Evolutionary conservation across 768 basidiomycete genomes (phyloP).

Genomic region (Termitomyces bulborhizus): DNA sequence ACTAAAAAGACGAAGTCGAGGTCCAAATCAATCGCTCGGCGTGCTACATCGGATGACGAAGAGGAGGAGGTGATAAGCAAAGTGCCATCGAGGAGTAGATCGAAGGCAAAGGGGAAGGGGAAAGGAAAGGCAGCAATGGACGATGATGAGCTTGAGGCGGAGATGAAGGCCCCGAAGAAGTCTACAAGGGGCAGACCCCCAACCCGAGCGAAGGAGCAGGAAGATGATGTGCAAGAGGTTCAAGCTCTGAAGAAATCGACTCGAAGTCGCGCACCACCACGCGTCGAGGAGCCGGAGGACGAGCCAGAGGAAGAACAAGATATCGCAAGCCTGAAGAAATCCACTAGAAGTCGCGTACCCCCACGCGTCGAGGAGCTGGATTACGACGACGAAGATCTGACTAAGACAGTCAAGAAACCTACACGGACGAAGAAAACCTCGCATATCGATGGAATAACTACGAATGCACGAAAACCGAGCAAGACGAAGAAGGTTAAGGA

Average conservation of each 20-base stretch:
- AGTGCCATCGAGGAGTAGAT: constrained; percentile 8
- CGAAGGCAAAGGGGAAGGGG: constrained; percentile 7
- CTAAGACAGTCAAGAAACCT: constrained; percentile 9
- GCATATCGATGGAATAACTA: neutral
- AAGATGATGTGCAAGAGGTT: constrained; percentile 9
- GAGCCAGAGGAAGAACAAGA: neutral
- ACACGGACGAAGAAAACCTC: constrained; percentile 7
- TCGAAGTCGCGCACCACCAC: constrained; percentile 1
- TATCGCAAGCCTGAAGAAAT: constrained; percentile 1
- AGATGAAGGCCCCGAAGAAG: constrained; percentile 1
- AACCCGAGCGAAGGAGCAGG: constrained; percentile 10
- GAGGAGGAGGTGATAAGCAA: constrained; percentile 8
- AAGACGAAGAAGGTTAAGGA: constrained; percentile 5
- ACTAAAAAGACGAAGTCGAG: constrained; percentile 17
- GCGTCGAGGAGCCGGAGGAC: constrained; percentile 1
- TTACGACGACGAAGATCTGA: constrained; percentile 6
- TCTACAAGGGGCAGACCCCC: constrained; percentile 2
- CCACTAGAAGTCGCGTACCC: constrained; percentile 1
- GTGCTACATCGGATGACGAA: constrained; percentile 12
- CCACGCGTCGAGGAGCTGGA: neutral
- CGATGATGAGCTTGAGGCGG: constrained; percentile 1
- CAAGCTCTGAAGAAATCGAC: constrained; percentile 8
- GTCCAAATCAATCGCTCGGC: constrained; percentile 16
- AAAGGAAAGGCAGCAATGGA: constrained; percentile 6
- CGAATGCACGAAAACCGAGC: constrained; percentile 5